Evolutionary conservation across 2,329 filamentous ascomycete species (phyloP), one percentile per base, ranked within the genome.

Genomic region (Nigrospora osmanthi): DNA sequence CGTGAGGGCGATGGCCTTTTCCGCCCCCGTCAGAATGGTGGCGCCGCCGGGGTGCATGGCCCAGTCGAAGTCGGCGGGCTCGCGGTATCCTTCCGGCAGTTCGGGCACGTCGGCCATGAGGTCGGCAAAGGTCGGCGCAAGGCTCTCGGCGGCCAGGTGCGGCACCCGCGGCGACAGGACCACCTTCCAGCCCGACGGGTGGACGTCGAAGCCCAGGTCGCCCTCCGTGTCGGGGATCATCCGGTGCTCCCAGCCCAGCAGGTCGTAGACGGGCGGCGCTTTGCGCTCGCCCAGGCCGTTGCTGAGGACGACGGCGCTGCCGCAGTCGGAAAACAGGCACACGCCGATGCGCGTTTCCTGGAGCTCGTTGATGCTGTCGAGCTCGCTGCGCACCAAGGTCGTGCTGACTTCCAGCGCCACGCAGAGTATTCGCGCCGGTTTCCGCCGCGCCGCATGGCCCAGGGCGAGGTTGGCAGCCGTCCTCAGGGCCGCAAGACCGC

Each of bases 31-130:
- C 2, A 87, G 66, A 36, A 87, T 84, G 1, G 81, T 80, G 1
- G 79, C 71, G 15, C 83, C 83, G 5, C 83, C 83, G 0, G 83
- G 83, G 53, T 87, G 83, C 57, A 87, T 74, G 1, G 82, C 83
- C 83, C 83, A 87, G 65, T 87, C 83, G 51, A 85, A 85, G 47
- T 83, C 76, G 0, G 68, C 59, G 0, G 81, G 67, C 0, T 58
- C 51, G n/a, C 60, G 56, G 53, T 73, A 74, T 9, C 60, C 54
- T 6, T 59, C 55, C 1, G 76, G 73, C 3, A 80, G 60, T 1
- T 63, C 50, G 2, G 67, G 65, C 17, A 75, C 58, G 9, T 70
- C 71, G 6, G 70, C 61, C 31, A 82, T 56, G 13, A 85, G 69
- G 23, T 76, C 68, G 14, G 65, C 54, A 53, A 83, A 85, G 5